A percentile compares a stretch with the other conserved stretches of the same genome.
These are phyloP conservation scores for Oryza punctata DNA, from an alignment of 176 grass and related monocot genomes.

Conservation along the genomic window DNA sequence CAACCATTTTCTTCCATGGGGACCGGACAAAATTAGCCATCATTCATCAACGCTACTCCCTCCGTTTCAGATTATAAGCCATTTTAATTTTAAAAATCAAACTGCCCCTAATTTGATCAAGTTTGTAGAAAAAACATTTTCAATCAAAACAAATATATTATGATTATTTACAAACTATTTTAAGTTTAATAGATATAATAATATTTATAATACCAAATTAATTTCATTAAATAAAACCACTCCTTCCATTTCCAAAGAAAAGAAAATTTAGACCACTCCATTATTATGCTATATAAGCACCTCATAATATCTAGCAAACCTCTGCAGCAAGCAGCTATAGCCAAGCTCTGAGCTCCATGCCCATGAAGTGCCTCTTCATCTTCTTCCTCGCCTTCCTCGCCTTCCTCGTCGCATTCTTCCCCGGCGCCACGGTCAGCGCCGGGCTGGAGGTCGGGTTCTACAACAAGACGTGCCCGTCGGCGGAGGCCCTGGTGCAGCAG, in stretches of 20 bases:
- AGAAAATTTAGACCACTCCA: no score
- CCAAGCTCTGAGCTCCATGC: neutral
- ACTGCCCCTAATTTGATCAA: no score
- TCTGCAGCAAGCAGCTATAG: neutral
- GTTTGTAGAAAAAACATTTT: no score
- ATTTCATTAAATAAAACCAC: no score
- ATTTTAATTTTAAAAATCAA: no score
- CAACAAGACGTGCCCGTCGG: conserved; percentile 49
- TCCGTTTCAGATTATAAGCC: no score
- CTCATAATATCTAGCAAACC: neutral
- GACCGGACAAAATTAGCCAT: neutral
- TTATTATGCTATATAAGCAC: conserved; percentile 22
- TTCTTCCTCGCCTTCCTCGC: conserved; percentile 4
- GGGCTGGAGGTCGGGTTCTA: conserved; percentile 63
- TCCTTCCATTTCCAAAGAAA: no score
- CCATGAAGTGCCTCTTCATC: neutral
- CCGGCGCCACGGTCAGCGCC: neutral
- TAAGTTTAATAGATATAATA: no score
- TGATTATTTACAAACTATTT: no score
- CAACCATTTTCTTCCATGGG: neutral
- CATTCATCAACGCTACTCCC: neutral
- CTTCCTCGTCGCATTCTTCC: conserved; percentile 27
- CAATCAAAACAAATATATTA: no score
- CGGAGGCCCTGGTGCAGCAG: conserved; percentile 68
- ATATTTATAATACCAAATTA: no score